Conservation (phyloP, 2,329 filamentous ascomycete genomes). For the Xylaria sp. region DNA sequence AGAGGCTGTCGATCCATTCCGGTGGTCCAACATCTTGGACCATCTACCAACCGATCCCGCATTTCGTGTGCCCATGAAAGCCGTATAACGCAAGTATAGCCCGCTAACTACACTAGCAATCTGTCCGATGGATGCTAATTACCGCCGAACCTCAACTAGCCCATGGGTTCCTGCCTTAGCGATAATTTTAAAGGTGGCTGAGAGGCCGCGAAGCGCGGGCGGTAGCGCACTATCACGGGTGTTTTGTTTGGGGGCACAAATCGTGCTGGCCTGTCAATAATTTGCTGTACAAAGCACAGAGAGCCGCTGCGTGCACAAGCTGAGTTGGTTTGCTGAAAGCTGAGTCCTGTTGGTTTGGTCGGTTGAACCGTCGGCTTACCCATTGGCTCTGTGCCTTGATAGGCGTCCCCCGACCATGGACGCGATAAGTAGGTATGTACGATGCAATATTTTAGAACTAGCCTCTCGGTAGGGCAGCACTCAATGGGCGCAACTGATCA, state of each 20-base stretch:
- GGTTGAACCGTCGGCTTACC: background rate
- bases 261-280: slow-evolving; percentile 9
- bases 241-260: slow-evolving; percentile 5
- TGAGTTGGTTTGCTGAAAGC: slow-evolving; percentile 14
- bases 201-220: background rate
- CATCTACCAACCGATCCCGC: background rate
- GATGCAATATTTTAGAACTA: slow-evolving; percentile 19
- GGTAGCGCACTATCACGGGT: background rate
- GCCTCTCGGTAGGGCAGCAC: background rate
- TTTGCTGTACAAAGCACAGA: background rate
- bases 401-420: background rate
- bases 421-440: slow-evolving; percentile 9
- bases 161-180: slow-evolving; percentile 22
- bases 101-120: background rate
- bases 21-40: slow-evolving; percentile 1
- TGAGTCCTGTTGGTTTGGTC: background rate
- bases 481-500: slow-evolving; percentile 1
- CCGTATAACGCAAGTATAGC: background rate
- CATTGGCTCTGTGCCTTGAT: background rate
- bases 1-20: slow-evolving; percentile 17
- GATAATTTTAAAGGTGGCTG: background rate
- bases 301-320: background rate
- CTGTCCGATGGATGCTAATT: too few relatives aligned
- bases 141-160: slow-evolving; percentile 6
- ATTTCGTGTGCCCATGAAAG: background rate